Percentiles rank a stretch among this genome's conserved stretches.
Conservation (phyloP, 2,329 filamentous ascomycete genomes). For the Fusarium circinatum region DNA sequence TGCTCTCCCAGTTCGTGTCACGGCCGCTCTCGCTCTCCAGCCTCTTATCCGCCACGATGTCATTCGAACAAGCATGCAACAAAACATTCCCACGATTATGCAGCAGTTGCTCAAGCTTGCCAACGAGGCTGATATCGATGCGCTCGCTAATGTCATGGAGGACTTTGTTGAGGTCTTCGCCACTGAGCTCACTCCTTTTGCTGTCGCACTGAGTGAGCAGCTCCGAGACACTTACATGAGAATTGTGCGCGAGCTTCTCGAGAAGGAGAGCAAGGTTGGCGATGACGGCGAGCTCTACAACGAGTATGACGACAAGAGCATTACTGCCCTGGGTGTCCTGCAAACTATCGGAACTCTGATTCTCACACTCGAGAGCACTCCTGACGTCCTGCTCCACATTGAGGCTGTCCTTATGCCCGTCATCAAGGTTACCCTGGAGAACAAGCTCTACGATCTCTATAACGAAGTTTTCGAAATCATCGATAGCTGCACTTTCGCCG, state of each 20-base stretch:
- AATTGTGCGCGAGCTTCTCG: slow-evolving; percentile 90
- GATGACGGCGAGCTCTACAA: slow-evolving; percentile 83
- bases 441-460: slow-evolving; percentile 97
- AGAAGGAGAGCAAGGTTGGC: slow-evolving; percentile 82
- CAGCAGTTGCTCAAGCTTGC: slow-evolving; percentile 96
- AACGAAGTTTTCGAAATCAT: slow-evolving; percentile 99
- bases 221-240: slow-evolving; percentile 94
- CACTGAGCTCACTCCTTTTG: slow-evolving; percentile 95
- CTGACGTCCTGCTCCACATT: slow-evolving; percentile 92
- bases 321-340: slow-evolving; percentile 93
- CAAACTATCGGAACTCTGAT: slow-evolving; percentile 99
- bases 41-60: slow-evolving; percentile 95
- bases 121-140: slow-evolving; percentile 98
- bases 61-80: slow-evolving; percentile 94
- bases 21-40: slow-evolving; percentile 92
- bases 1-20: slow-evolving; percentile 93
- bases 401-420: slow-evolving; percentile 98
- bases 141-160: slow-evolving; percentile 98
- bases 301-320: slow-evolving; percentile 98
- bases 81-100: slow-evolving; percentile 99
- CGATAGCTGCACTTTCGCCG: slow-evolving; percentile 98
- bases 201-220: slow-evolving; percentile 94
- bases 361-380: slow-evolving; percentile 94
- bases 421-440: slow-evolving; percentile 93
- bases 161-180: slow-evolving; percentile 99